phyloP scores from a whole-genome alignment of 164 flowering plant species.

The Vitis cinerea region DNA sequence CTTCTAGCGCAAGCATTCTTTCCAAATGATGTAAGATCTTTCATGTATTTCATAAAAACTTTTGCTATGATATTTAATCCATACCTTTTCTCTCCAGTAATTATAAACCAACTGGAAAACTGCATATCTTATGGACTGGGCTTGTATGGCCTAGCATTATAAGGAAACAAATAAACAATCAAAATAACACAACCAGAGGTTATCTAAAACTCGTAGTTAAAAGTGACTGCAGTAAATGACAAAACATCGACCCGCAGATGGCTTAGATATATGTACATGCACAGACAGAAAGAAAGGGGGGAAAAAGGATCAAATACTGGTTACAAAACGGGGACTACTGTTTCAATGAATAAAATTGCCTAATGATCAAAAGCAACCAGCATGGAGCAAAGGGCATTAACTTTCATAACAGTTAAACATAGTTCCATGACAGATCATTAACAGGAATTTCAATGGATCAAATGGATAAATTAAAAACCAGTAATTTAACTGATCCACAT shows the following conservation, averaged over 20 bases:
- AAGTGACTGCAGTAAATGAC: neutral
- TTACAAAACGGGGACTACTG: too few species aligned
- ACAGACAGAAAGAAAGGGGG: too few species aligned
- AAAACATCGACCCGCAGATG: neutral
- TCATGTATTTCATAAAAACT: neutral
- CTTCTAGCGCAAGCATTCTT: neutral
- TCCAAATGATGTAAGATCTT: neutral
- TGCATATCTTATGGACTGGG: slow-evolving; percentile 52
- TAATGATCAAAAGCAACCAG: too few species aligned
- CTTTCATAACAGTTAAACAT: too few species aligned
- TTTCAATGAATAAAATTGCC: too few species aligned
- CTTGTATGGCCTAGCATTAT: slow-evolving; percentile 63
- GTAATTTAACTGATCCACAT: too few species aligned
- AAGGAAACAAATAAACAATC: slow-evolving; percentile 12
- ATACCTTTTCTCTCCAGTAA: slow-evolving; percentile 94
- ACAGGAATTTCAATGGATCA: too few species aligned
- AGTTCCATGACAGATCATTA: too few species aligned
- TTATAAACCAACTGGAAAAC: slow-evolving; percentile 69
- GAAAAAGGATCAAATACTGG: too few species aligned
- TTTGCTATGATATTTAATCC: neutral
- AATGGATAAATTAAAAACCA: too few species aligned
- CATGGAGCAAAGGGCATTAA: too few species aligned
- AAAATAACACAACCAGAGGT: neutral
- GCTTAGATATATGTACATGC: too few species aligned
- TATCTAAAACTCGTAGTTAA: neutral